These are phyloP conservation scores for Paradendryphiella salina DNA, from an alignment of 2,329 filamentous ascomycete species.

Conservation along the genomic window DNA sequence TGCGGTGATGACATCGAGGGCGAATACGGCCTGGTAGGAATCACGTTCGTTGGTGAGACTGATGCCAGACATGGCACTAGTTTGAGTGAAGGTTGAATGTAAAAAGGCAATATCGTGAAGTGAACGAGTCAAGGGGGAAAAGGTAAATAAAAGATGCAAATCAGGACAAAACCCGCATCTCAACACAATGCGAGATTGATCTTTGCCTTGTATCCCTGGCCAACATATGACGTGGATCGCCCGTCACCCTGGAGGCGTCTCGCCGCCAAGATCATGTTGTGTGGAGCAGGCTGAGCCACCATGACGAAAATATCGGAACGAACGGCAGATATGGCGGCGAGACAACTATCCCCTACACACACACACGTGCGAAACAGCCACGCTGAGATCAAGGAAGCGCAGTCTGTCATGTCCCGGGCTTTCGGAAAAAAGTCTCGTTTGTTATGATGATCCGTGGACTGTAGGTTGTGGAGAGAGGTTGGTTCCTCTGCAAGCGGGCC, in stretches of 20 bases:
- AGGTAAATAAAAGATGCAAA: not conserved
- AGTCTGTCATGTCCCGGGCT: too few relatives aligned
- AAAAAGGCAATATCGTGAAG: too few relatives aligned
- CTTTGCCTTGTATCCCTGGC: not conserved
- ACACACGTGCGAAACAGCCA: too few relatives aligned
- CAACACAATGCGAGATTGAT: not conserved
- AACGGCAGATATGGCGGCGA: constrained; percentile 2
- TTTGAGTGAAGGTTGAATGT: not conserved
- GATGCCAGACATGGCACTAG: constrained; percentile 1
- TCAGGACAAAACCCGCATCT: not conserved
- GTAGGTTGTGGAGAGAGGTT: not conserved
- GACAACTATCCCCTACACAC: too few relatives aligned
- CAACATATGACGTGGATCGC: not conserved
- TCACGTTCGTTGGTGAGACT: constrained; percentile 1
- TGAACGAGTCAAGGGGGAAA: too few relatives aligned
- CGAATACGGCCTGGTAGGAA: constrained; percentile 10
- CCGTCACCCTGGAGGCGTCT: not conserved
- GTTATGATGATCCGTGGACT: not conserved
- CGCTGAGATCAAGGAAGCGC: too few relatives aligned
- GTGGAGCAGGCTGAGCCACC: not conserved
- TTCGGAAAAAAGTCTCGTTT: too few relatives aligned
- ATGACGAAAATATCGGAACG: not conserved
- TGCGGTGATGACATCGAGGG: constrained; percentile 7
- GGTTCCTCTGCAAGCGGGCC: not conserved
- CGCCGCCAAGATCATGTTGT: not conserved